Evolutionary conservation across 768 basidiomycete genomes (phyloP).

Genomic region (Mycena haematopus): DNA sequence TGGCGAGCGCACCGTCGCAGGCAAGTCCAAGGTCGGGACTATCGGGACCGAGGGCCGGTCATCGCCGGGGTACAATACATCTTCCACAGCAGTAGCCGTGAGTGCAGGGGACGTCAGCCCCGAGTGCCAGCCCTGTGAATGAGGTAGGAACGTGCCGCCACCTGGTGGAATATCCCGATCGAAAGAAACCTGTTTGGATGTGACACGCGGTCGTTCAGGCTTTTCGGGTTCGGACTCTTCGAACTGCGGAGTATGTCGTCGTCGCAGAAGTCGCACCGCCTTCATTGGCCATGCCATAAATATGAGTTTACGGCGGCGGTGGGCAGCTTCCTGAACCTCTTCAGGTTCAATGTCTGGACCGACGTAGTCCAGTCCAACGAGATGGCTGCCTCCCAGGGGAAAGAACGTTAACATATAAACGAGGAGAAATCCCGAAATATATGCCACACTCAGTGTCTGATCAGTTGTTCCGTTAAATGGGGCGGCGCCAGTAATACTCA

Average conservation of each 20-base stretch:
- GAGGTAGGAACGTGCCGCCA: neutral
- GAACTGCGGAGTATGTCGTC: neutral
- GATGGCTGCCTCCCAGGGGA: constrained; percentile 61
- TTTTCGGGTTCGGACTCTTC: constrained; percentile 15
- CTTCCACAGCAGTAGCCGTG: constrained; percentile 13
- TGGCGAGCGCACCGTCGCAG: neutral
- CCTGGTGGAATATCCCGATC: neutral
- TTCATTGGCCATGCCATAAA: constrained; percentile 16
- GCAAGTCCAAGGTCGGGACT: constrained; percentile 5
- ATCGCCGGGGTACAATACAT: neutral
- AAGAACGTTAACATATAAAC: constrained; percentile 72
- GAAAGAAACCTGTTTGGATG: constrained; percentile 16
- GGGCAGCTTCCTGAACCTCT: constrained; percentile 55
- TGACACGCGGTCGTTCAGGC: neutral
- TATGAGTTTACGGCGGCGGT: constrained; percentile 19
- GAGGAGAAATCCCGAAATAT: constrained; percentile 66
- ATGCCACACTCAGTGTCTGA: constrained; percentile 70
- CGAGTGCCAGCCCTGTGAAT: constrained; percentile 10
- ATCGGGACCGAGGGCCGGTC: neutral
- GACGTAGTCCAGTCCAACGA: constrained; percentile 66
- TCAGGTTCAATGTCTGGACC: constrained; percentile 69
- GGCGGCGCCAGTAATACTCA: constrained; percentile 63
- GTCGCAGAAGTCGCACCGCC: neutral
- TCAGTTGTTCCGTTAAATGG: constrained; percentile 68
- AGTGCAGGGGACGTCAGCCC: constrained; percentile 14